Evolutionary conservation across 2,329 filamentous ascomycete genomes (phyloP).

Genomic region (Magnaporthiopsis incrustans): DNA sequence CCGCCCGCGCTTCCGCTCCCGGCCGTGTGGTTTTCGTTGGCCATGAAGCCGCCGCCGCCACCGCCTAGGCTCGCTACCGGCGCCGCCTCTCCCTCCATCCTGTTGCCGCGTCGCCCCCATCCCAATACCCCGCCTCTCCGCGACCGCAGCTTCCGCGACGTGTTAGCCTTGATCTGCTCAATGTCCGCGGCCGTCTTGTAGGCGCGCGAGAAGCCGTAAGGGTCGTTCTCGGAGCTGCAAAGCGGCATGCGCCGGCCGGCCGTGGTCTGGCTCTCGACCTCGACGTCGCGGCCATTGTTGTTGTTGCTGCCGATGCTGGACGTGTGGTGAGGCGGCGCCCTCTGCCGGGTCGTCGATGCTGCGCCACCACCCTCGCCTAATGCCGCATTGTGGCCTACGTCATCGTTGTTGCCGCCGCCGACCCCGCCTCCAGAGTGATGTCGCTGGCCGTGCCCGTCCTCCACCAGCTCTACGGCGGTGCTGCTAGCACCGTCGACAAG

Average conservation of each 20-base stretch:
- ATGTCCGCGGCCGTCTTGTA: slow-evolving; percentile 76
- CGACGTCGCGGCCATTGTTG: slow-evolving; percentile 17
- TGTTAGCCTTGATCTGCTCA: slow-evolving; percentile 70
- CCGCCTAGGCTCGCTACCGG: background rate
- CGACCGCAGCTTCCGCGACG: slow-evolving; percentile 57
- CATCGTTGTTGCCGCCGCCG: slow-evolving; percentile 8
- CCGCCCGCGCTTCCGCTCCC: background rate
- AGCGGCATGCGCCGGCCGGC: slow-evolving; percentile 34
- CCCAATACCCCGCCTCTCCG: slow-evolving; percentile 3
- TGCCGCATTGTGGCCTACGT: slow-evolving; percentile 13
- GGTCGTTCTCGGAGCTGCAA: slow-evolving; percentile 62
- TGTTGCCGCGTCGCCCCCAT: background rate
- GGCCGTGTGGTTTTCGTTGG: background rate
- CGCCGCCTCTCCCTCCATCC: background rate
- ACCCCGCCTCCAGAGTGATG: slow-evolving; percentile 32
- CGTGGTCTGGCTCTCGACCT: slow-evolving; percentile 42
- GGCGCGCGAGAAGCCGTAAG: slow-evolving; percentile 67
- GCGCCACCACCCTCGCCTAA: slow-evolving; percentile 34
- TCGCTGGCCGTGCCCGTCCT: slow-evolving; percentile 28
- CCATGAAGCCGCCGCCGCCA: background rate
- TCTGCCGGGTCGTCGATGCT: slow-evolving; percentile 11
- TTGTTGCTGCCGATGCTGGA: slow-evolving; percentile 14
- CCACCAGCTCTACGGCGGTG: slow-evolving; percentile 7
- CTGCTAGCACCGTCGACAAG: slow-evolving; percentile 5
- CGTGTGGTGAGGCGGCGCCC: slow-evolving; percentile 5